Percentiles rank a stretch among this genome's conserved stretches.
Conservation (phyloP, 352 stramenopile species). For the Phytophthora boehmeriae region DNA sequence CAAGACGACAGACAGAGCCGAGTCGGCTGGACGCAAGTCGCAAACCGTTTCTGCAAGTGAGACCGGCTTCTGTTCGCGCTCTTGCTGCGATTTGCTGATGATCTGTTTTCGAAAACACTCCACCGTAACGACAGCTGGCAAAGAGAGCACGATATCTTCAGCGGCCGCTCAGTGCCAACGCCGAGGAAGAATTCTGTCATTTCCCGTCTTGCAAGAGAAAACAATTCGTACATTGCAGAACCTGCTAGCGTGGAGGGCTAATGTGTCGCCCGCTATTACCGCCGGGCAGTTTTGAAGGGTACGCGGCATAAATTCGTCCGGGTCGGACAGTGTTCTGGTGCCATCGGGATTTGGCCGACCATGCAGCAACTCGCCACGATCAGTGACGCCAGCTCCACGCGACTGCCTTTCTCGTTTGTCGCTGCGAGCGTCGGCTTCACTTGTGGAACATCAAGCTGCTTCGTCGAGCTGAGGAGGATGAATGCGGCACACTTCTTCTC, state of each 20-base stretch:
- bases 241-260: too few relatives aligned
- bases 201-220: not conserved
- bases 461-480: not conserved
- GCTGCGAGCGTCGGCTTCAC: not conserved
- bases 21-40: conserved; percentile 11
- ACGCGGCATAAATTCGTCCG: not conserved
- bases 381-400: not conserved
- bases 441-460: not conserved
- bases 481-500: too few relatives aligned
- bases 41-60: conserved; percentile 22
- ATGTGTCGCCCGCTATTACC: too few relatives aligned
- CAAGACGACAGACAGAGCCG: conserved; percentile 13
- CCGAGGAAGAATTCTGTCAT: not conserved
- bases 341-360: conserved; percentile 1
- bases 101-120: conserved; percentile 7
- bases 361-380: conserved; percentile 2
- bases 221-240: not conserved
- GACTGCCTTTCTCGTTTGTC: not conserved
- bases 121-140: not conserved
- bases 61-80: conserved; percentile 8
- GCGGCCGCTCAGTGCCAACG: not conserved
- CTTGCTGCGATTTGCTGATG: conserved; percentile 18
- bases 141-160: not conserved
- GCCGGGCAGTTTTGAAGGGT: not conserved
- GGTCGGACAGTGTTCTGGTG: not conserved